These are phyloP conservation scores for Beta macrorhiza DNA, from an alignment of 179 eudicot species.

Conservation along the genomic window DNA sequence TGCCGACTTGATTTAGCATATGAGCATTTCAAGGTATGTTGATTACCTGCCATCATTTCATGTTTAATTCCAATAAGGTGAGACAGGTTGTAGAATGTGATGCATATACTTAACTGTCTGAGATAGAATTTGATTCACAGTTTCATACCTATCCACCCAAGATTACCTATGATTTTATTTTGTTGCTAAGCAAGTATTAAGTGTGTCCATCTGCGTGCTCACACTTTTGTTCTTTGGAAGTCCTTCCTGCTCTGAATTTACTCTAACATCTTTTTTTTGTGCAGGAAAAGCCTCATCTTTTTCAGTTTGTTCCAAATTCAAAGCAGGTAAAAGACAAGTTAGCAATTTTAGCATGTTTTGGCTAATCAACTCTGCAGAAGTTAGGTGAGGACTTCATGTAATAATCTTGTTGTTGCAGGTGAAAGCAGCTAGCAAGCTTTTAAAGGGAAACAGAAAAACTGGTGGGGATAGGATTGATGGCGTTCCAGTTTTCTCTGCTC, in stretches of 20 bases:
- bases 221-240: neutral
- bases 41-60: neutral
- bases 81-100: neutral
- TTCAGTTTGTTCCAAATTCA: slow-evolving; percentile 85
- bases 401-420: slow-evolving; percentile 48
- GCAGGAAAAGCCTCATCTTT: slow-evolving; percentile 91
- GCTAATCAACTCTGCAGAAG: neutral
- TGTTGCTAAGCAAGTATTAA: neutral
- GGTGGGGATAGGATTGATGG: slow-evolving; percentile 60
- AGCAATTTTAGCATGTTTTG: neutral
- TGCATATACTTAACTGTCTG: neutral
- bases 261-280: slow-evolving; percentile 12
- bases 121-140: neutral
- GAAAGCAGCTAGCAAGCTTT: slow-evolving; percentile 83
- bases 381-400: neutral
- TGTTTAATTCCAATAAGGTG: neutral
- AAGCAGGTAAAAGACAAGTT: slow-evolving; percentile 53
- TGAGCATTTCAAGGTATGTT: slow-evolving; percentile 85
- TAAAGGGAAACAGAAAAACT: slow-evolving; percentile 49
- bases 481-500: slow-evolving; percentile 93
- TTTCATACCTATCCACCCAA: neutral
- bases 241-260: neutral
- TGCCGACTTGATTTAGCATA: slow-evolving; percentile 93
- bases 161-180: neutral
- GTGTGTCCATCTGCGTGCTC: neutral